Base-by-base conservation (phyloP, 2,329 filamentous ascomycete genomes). In the Neophaeococcomyces aloes region DNA sequence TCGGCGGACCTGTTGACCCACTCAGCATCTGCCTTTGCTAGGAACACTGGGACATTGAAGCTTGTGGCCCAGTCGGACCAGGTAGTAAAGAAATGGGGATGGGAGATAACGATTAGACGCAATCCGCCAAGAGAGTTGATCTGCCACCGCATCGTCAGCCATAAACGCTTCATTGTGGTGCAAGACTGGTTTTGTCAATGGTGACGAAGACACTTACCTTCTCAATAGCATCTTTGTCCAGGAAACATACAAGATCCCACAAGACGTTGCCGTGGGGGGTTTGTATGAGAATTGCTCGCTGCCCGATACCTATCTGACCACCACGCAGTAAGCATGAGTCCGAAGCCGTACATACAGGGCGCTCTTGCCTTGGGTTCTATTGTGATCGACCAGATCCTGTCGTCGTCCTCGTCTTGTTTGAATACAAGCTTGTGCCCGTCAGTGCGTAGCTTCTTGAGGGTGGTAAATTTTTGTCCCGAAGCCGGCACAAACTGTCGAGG, bases 71-170 rank as follows among this genome's bases (percentile, higher is more conserved):
- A 93, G 52, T 81, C 75, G 0, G 83, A 61, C 59, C 86, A 81
- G 3, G 83, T 83, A 11, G 78, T 79, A 63, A 85, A 91, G 63
- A 84, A 93, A 59, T 93, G 86, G 41, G 86, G 86, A 62, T 93
- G 83, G 8, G 74, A 79, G 49, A 88, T 85, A 52, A 78, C 78
- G 35, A 91, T 87, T 0, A 80, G 83, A 27, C 67, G 66, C 10
- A 93, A 57, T 0, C 82, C 83, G 33, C 84, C 84, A 5, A 78
- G 66, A 0, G 57, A 58, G 4, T 72, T 68, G 53, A 89, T 76
- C 44, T 61, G 59, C 3, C 7, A 10, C 10, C 23, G 5, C 23
- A n/a, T 27, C 23, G 23, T 27, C 10, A 27, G 30, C n/a, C 14
- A 23, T 27, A 6, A 27, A 5, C 10, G 23, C 14, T 13, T 11